phyloP scores from a whole-genome alignment of 2,329 filamentous ascomycete genomes.

The Lasiodiplodia hormozganensis region DNA sequence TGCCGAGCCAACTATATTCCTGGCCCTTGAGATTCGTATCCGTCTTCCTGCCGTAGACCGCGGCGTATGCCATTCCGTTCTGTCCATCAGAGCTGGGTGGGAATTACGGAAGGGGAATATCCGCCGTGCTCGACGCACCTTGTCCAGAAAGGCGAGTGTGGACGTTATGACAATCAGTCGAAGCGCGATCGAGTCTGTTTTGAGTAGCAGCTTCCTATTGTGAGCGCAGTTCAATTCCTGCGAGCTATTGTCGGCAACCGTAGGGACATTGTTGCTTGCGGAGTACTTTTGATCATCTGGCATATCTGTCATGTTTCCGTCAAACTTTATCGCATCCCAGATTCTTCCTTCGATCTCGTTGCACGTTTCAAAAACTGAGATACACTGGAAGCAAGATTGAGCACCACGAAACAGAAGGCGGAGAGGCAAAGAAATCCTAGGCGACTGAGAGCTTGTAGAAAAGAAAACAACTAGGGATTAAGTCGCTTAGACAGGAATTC shows the following conservation, averaged over 20 bases:
- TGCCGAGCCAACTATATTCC: slow-evolving; percentile 32
- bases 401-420: too few relatives aligned
- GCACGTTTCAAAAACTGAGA: too few relatives aligned
- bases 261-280: neutral
- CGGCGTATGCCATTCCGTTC: slow-evolving; percentile 23
- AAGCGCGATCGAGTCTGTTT: slow-evolving; percentile 3
- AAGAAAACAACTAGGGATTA: too few relatives aligned
- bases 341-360: too few relatives aligned
- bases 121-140: neutral
- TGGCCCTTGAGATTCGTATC: slow-evolving; percentile 31
- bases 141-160: neutral
- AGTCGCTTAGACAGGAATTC: too few relatives aligned
- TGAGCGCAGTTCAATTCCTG: slow-evolving; percentile 38
- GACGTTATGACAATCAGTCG: slow-evolving; percentile 7
- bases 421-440: too few relatives aligned
- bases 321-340: too few relatives aligned
- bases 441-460: too few relatives aligned
- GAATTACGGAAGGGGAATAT: neutral
- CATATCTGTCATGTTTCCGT: neutral
- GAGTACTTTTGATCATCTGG: neutral
- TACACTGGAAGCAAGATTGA: too few relatives aligned
- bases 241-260: neutral
- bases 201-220: slow-evolving; percentile 59
- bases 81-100: neutral
- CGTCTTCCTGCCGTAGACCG: slow-evolving; percentile 31